Base-by-base conservation (phyloP, 768 basidiomycete species). In the Suillus subalutaceus region DNA sequence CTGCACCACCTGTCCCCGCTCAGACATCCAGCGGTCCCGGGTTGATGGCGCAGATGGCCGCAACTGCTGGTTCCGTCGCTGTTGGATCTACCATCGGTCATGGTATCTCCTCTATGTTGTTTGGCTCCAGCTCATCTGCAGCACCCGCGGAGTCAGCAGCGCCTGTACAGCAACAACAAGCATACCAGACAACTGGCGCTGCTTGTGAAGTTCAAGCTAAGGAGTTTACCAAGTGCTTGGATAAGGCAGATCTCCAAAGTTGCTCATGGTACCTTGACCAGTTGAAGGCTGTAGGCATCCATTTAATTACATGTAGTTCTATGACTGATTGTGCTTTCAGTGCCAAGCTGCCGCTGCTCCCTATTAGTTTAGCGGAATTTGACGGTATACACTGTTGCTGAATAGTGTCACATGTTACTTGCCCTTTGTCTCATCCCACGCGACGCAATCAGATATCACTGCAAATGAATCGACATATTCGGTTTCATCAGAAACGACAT, bases 201-300 rank as follows among this genome's bases (percentile, higher is more conserved):
- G 85, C 80, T 70, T 97, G 94, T 71, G 91, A 93, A 50, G 77
- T 82, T 65, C 92, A 94, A 77, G 93, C 94, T 3, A 94, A 92
- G 80, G 93, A 96, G 60, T 94, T 96, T 79, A 92, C 93, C 12
- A 85, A 83, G 74, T 97, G 94, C 78, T 80, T 96, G 55, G 92
- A 94, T 74, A 90, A 89, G 75, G 91, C 90, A 20, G 90, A 92
- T 71, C 79, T 92, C 70, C 86, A 85, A 50, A 88, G 91, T 7
- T 96, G 94, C 81, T 82, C 87, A 20, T 96, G 90, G 87, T 96
- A 93, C 74, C 87, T 95, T 37, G 92, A 95, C 71, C 91, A 94
- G 73, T 85, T 94, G 60, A 95, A 95, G 79, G 90, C 91, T 63
- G 92, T 94, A 77, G 73, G 92, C 86, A 59, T 0, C 18, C 0